These are phyloP conservation scores for Phytopythium oedochilum DNA, from an alignment of 352 stramenopile species.

Conservation along the genomic window DNA sequence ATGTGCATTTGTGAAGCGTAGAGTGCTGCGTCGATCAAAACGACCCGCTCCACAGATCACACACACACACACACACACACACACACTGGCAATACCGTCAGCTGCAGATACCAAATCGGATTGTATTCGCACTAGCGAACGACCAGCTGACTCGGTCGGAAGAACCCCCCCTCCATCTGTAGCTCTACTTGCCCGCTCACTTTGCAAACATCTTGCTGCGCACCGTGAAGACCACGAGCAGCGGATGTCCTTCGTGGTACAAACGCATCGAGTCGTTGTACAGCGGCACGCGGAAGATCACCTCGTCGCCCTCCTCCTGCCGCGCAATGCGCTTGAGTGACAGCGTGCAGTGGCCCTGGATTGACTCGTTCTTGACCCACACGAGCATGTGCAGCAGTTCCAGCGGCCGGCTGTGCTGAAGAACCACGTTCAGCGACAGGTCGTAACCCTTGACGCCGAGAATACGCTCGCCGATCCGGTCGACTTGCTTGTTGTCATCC, in stretches of 20 bases:
- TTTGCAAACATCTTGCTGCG: constrained; percentile 83
- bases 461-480: constrained; percentile 68
- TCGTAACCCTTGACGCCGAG: constrained; percentile 45
- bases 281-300: constrained; percentile 72
- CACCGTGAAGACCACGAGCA: constrained; percentile 74
- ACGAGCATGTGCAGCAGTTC: constrained; percentile 83
- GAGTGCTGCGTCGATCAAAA: no score
- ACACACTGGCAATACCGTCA: no score
- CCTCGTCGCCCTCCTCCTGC: constrained; percentile 57
- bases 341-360: constrained; percentile 76
- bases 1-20: no score
- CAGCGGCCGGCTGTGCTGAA: constrained; percentile 64
- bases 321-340: constrained; percentile 76
- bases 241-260: constrained; percentile 61
- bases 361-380: constrained; percentile 77
- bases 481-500: constrained; percentile 61
- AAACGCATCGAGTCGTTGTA: constrained; percentile 79
- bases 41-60: no score
- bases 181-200: constrained; percentile 13
- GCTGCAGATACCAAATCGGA: no score
- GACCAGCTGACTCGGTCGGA: no score
- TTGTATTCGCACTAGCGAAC: no score
- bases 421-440: constrained; percentile 67
- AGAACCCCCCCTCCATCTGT: no score
- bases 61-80: no score